Evolutionary conservation across 73 alveolate species (phyloP).

Genomic region (Breviolum minutum): DNA sequence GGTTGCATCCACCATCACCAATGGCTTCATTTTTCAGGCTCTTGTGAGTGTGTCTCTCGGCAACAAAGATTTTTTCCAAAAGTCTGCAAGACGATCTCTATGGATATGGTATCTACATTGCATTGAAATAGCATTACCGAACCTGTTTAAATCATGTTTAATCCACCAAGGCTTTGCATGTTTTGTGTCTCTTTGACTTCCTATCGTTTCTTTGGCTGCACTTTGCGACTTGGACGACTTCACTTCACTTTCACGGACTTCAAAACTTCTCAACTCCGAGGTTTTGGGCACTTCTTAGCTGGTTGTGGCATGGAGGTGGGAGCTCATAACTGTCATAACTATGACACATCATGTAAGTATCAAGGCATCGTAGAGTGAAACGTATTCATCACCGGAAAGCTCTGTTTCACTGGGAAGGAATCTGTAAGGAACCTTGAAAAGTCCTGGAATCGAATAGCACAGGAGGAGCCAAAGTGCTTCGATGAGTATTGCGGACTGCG

Average conservation of each 20-base stretch:
- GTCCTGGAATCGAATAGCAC: neutral
- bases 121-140: too few species aligned
- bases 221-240: neutral
- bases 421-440: too few species aligned
- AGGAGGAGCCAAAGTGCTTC: conserved; percentile 94
- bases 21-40: conserved; percentile 75
- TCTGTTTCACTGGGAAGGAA: too few species aligned
- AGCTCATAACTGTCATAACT: neutral
- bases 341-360: neutral
- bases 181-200: conserved; percentile 65
- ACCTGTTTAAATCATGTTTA: too few species aligned
- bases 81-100: neutral
- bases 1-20: conserved; percentile 57
- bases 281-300: conserved; percentile 84
- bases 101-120: neutral
- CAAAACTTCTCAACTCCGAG: neutral
- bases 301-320: conserved; percentile 94
- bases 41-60: conserved; percentile 79
- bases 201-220: conserved; percentile 50
- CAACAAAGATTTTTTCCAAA: neutral
- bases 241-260: neutral
- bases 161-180: conserved; percentile 61
- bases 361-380: neutral
- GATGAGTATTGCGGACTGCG: conserved; percentile 95
- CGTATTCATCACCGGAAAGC: too few species aligned